These are phyloP conservation scores for Blastobotrys serpentis DNA, from an alignment of 1,139 yeast genomes.

Conservation along the genomic window DNA sequence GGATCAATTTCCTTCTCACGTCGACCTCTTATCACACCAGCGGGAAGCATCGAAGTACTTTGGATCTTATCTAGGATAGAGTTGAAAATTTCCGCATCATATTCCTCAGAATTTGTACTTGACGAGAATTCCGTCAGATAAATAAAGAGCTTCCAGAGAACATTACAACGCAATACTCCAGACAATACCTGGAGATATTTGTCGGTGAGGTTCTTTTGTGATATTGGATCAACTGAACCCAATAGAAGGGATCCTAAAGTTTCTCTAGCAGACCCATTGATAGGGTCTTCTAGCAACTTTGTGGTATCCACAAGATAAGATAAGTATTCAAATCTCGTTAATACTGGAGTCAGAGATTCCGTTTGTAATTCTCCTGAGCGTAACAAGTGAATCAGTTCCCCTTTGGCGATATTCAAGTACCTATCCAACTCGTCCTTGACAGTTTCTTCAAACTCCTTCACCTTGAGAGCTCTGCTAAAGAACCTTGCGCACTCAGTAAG, in stretches of 20 bases:
- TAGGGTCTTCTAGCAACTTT: background rate
- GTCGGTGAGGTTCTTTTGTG: background rate
- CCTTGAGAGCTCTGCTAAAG: slow-evolving; percentile 22
- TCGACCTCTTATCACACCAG: background rate
- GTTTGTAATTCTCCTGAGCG: background rate
- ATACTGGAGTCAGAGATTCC: background rate
- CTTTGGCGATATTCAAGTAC: background rate
- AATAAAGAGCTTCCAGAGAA: slow-evolving; percentile 25
- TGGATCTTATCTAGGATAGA: slow-evolving; percentile 6
- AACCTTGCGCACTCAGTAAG: slow-evolving; percentile 27
- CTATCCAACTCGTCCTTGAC: slow-evolving; percentile 20
- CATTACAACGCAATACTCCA: slow-evolving; percentile 24
- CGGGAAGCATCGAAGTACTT: background rate
- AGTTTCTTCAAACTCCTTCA: slow-evolving; percentile 21
- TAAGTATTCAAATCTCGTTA: slow-evolving; percentile 3
- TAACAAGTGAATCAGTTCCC: slow-evolving; percentile 1
- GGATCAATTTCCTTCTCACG: background rate
- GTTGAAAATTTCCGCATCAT: slow-evolving; percentile 9
- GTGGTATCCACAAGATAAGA: slow-evolving; percentile 7
- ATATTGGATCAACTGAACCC: background rate
- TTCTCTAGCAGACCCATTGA: slow-evolving; percentile 8
- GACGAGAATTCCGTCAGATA: slow-evolving; percentile 4
- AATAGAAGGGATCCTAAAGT: slow-evolving; percentile 1
- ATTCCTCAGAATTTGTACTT: slow-evolving; percentile 1
- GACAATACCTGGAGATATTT: slow-evolving; percentile 4